phyloP scores from a whole-genome alignment of 2,329 filamentous ascomycete species.

The Trichoderma asperellum region DNA sequence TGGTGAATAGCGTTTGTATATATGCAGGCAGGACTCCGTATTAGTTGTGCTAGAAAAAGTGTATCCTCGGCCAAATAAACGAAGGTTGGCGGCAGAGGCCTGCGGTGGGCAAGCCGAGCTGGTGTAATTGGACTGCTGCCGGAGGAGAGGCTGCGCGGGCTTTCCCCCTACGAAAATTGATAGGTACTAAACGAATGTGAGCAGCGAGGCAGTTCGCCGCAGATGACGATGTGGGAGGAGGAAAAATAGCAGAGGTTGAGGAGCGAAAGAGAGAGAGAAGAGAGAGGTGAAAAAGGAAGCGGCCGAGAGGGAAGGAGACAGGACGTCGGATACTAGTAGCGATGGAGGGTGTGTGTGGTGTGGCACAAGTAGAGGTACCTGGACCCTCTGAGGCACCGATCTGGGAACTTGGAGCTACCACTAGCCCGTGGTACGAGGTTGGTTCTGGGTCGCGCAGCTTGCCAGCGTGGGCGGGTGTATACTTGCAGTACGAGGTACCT shows the following conservation, averaged over 20 bases:
- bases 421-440: constrained; percentile 7
- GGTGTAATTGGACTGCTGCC: constrained; percentile 8
- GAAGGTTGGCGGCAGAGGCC: constrained; percentile 12
- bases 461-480: not conserved
- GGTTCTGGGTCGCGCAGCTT: not conserved
- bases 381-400: constrained; percentile 14
- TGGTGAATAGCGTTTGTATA: constrained; percentile 19
- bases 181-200: constrained; percentile 27
- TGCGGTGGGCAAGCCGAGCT: constrained; percentile 6
- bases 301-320: constrained; percentile 20
- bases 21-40: not conserved
- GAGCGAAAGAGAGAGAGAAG: not conserved
- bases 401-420: not conserved
- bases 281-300: constrained; percentile 12
- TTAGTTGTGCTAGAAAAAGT: constrained; percentile 6
- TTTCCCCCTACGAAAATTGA: not conserved
- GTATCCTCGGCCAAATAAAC: constrained; percentile 21
- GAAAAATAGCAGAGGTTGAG: constrained; percentile 7
- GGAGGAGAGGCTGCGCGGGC: not conserved
- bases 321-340: constrained; percentile 12
- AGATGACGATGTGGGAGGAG: constrained; percentile 7
- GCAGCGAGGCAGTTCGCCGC: constrained; percentile 24
- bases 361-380: constrained; percentile 14
- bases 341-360: constrained; percentile 21
- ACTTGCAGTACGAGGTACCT: not conserved